Conservation (phyloP, 495 filamentous ascomycete species). For the Lepraria neglecta region DNA sequence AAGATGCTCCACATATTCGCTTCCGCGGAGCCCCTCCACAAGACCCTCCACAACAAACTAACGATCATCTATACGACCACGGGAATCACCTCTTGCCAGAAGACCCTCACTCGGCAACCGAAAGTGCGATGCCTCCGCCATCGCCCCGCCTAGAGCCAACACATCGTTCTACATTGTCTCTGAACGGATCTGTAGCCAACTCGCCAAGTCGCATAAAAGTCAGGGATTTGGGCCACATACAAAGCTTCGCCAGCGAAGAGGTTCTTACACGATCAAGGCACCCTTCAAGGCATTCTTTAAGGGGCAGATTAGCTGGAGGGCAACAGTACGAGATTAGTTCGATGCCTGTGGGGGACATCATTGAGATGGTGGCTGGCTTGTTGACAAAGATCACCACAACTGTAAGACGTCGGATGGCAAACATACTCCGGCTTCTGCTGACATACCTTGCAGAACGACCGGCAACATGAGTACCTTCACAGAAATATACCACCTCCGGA, state of each 20-base stretch:
- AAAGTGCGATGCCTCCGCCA: slow-evolving; percentile 38
- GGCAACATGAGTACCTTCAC: slow-evolving; percentile 78
- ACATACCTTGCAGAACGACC: slow-evolving; percentile 54
- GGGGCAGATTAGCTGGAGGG: slow-evolving; percentile 35
- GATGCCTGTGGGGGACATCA: slow-evolving; percentile 96
- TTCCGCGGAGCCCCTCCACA: slow-evolving; percentile 16
- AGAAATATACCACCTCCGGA: slow-evolving; percentile 62
- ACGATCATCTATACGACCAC: slow-evolving; percentile 10
- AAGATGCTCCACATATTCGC: slow-evolving; percentile 23
- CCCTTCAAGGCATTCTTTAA: slow-evolving; percentile 36
- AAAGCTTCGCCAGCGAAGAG: slow-evolving; percentile 76
- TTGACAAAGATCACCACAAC: slow-evolving; percentile 97
- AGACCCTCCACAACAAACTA: slow-evolving; percentile 1
- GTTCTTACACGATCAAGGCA: slow-evolving; percentile 47
- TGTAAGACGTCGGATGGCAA: not conserved
- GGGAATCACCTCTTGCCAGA: slow-evolving; percentile 15
- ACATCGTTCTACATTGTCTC: slow-evolving; percentile 43
- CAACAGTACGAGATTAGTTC: slow-evolving; percentile 87
- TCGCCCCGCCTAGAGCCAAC: slow-evolving; percentile 51
- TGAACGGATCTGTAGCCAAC: slow-evolving; percentile 48
- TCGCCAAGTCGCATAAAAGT: slow-evolving; percentile 76
- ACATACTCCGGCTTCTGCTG: not conserved
- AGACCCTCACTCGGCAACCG: slow-evolving; percentile 9
- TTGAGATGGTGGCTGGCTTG: slow-evolving; percentile 99
- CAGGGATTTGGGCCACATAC: slow-evolving; percentile 79